These are phyloP conservation scores for Colletotrichum karsti DNA, from an alignment of 2,329 filamentous ascomycete species.

Conservation along the genomic window DNA sequence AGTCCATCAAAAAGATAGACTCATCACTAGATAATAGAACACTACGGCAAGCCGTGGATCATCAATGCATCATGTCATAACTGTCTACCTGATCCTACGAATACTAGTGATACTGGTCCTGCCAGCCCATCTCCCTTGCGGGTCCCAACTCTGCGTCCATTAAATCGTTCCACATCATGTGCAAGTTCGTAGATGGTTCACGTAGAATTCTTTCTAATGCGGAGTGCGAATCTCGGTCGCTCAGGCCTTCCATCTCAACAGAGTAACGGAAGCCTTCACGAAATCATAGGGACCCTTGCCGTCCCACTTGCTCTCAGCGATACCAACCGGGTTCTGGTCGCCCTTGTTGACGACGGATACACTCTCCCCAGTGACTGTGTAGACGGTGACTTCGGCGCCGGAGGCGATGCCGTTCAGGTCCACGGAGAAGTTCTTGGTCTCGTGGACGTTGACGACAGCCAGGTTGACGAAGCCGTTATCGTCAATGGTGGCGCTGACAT, in stretches of 20 bases:
- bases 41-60: background rate
- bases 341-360: constrained; percentile 70
- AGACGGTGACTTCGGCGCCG: constrained; percentile 63
- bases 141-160: background rate
- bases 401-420: constrained; percentile 62
- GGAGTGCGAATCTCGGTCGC: background rate
- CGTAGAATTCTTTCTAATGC: background rate
- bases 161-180: background rate
- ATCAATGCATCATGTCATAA: background rate
- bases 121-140: background rate
- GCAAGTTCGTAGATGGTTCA: background rate
- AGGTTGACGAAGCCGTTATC: constrained; percentile 69
- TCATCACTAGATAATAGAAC: too few species aligned
- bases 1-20: too few species aligned
- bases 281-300: constrained; percentile 71
- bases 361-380: constrained; percentile 66
- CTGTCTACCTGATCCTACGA: background rate
- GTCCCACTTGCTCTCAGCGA: constrained; percentile 62
- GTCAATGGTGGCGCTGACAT: constrained; percentile 69
- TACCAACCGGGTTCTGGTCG: constrained; percentile 66
- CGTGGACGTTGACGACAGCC: constrained; percentile 78
- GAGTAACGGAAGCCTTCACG: constrained; percentile 74
- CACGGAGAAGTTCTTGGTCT: constrained; percentile 66
- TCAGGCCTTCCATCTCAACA: constrained; percentile 66
- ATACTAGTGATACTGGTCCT: background rate